These are phyloP conservation scores for Emiliania huxleyi DNA, from an alignment of 78 protist genomes.

Conservation along the genomic window DNA sequence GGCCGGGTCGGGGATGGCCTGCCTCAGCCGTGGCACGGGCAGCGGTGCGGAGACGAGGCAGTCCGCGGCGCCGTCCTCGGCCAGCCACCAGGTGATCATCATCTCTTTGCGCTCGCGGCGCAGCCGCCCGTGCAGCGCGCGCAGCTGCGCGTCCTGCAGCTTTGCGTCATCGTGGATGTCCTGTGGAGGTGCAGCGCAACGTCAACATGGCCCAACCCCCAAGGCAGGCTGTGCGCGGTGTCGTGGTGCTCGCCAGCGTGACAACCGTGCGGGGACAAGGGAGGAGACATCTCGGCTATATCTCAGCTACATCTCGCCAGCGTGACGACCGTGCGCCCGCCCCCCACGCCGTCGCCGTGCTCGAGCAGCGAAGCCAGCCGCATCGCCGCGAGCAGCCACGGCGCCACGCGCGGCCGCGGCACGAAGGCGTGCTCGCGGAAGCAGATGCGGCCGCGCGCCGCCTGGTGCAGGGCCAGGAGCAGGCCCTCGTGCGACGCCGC, in stretches of 20 bases:
- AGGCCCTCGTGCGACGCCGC: not conserved
- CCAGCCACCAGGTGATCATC: not conserved
- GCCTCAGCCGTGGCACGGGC: not conserved
- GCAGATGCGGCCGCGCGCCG: not conserved
- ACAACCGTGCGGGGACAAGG: too few relatives aligned
- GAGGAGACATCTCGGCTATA: too few relatives aligned
- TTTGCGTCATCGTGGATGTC: not conserved
- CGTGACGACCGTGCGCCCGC: not conserved
- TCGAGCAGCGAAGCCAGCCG: not conserved
- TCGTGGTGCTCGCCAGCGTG: too few relatives aligned
- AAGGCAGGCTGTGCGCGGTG: too few relatives aligned
- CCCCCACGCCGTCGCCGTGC: not conserved
- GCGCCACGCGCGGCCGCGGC: not conserved
- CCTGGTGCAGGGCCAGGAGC: not conserved
- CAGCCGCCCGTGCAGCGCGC: not conserved
- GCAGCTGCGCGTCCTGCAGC: not conserved
- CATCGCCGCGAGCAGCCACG: constrained; percentile 7
- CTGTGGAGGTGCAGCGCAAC: too few relatives aligned
- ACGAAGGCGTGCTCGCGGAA: not conserved
- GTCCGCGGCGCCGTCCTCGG: not conserved
- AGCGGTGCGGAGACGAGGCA: not conserved
- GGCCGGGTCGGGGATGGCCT: not conserved
- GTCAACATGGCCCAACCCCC: too few relatives aligned
- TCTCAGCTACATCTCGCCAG: too few relatives aligned
- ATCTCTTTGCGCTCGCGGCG: not conserved